These are phyloP conservation scores for Chamaecrista fasciculata DNA, from an alignment of 306 rosid species.

Conservation along the genomic window DNA sequence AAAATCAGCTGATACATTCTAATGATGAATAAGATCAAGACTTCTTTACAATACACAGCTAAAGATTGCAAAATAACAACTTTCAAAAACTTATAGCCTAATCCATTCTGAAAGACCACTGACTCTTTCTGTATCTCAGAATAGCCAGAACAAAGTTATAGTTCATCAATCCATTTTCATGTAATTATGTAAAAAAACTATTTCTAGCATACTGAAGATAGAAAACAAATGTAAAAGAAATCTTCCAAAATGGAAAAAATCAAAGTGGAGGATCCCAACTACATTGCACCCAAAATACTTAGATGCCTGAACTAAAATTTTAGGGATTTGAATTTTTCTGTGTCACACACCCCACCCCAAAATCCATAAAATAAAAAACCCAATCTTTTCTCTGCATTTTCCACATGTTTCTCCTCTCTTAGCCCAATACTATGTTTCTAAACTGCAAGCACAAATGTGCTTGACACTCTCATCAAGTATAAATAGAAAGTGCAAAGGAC, in stretches of 20 bases:
- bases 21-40: background rate
- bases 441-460: background rate
- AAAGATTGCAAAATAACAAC: background rate
- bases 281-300: conserved; percentile 1
- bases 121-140: background rate
- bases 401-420: background rate
- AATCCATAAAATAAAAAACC: too few species aligned
- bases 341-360: background rate
- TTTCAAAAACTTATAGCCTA: background rate
- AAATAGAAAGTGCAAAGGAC: background rate
- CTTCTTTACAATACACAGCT: background rate
- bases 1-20: background rate
- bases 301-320: conserved; percentile 1
- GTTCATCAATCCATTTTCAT: background rate
- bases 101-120: background rate
- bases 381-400: background rate
- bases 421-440: background rate
- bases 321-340: background rate
- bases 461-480: background rate
- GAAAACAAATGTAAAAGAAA: background rate
- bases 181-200: background rate
- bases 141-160: background rate
- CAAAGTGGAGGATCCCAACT: conserved; percentile 8
- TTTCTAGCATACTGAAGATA: conserved; percentile 1
- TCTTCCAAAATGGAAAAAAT: conserved; percentile 2